Percentiles rank a stretch among this genome's conserved stretches.
Conservation (phyloP, 176 grass and related monocot genomes). For the Olyra latifolia region DNA sequence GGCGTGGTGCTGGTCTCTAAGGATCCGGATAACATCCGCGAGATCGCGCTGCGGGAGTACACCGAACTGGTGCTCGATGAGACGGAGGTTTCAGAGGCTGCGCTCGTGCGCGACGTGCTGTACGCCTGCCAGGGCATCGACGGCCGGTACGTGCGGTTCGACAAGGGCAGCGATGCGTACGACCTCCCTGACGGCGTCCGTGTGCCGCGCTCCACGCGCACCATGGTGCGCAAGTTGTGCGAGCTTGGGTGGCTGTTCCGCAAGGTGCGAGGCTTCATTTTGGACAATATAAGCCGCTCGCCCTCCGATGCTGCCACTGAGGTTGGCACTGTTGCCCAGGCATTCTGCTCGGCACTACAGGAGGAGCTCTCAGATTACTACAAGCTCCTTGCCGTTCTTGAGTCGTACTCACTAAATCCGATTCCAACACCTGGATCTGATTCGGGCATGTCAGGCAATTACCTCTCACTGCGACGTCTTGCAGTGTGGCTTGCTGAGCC, state of each 20-base stretch:
- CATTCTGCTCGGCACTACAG: slow-evolving; percentile 86
- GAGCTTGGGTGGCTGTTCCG: slow-evolving; percentile 87
- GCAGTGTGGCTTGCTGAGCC: slow-evolving; percentile 87
- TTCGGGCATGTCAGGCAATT: slow-evolving; percentile 63
- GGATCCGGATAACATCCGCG: slow-evolving; percentile 83
- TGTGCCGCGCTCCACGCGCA: slow-evolving; percentile 81
- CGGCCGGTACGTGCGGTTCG: slow-evolving; percentile 74
- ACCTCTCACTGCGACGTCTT: slow-evolving; percentile 79
- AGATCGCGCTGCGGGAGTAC: slow-evolving; percentile 89
- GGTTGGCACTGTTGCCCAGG: slow-evolving; percentile 75
- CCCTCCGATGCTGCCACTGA: slow-evolving; percentile 53
- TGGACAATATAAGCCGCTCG: slow-evolving; percentile 49
- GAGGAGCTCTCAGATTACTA: slow-evolving; percentile 93
- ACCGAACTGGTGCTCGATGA: slow-evolving; percentile 91
- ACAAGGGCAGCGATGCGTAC: slow-evolving; percentile 60
- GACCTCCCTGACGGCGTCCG: slow-evolving; percentile 77
- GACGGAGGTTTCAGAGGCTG: slow-evolving; percentile 76
- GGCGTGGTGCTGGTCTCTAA: slow-evolving; percentile 81
- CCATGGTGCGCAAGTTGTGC: slow-evolving; percentile 79
- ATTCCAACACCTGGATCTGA: slow-evolving; percentile 77
- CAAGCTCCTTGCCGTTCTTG: slow-evolving; percentile 76
- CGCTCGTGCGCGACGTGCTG: slow-evolving; percentile 85
- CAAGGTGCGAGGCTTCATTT: slow-evolving; percentile 80
- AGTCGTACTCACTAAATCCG: slow-evolving; percentile 69
- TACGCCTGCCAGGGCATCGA: slow-evolving; percentile 97